Evolutionary conservation across 495 filamentous ascomycete genomes (phyloP), one percentile per base, ranked within the genome.

Genomic region (Aspergillus biplanus): DNA sequence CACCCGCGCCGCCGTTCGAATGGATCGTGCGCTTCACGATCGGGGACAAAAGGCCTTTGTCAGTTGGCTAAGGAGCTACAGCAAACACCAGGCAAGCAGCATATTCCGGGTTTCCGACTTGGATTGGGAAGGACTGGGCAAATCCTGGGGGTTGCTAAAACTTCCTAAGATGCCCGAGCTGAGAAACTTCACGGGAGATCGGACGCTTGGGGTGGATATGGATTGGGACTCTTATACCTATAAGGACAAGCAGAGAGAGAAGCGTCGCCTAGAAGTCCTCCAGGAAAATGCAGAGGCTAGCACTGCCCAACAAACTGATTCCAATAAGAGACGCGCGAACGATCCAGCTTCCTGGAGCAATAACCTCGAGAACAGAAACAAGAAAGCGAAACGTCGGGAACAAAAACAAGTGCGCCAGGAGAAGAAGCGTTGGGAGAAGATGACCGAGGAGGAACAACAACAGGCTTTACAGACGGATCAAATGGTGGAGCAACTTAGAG

Each of bases 141-240:
- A 86, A 58, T 89, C 89, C 11, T 99, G 93, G 90, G 90, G 88
- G 0, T 80, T 99, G 8, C 78, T 98, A 44, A 88, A 86, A 61
- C 81, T 98, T 54, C 95, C 95, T 46, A 94, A 90, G 73, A 99
- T 99, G 95, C 95, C 96, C 0, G 95, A 99, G 71, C 73, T 93
- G 58, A 88, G 86, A 64, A 84, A 71, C 16, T 92, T 88, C 70
- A 77, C 84, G 0, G 87, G 87, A 37, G 88, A 92, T 67, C 78
- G 83, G 42, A 80, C 79, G 0, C 74, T 92, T 7, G 90, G 90
- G 8, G 73, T 90, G 4, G 71, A 79, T 0, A 61, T 92, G 6
- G 84, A 93, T 64, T 86, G 84, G 76, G 72, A 83, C 7, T 77
- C 65, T 3, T 86, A 88, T 66, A 80, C 87, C 1, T 98, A 96